phyloP scores from a whole-genome alignment of 1,284 basidiomycete species.

The Rhodotorula sp. region DNA sequence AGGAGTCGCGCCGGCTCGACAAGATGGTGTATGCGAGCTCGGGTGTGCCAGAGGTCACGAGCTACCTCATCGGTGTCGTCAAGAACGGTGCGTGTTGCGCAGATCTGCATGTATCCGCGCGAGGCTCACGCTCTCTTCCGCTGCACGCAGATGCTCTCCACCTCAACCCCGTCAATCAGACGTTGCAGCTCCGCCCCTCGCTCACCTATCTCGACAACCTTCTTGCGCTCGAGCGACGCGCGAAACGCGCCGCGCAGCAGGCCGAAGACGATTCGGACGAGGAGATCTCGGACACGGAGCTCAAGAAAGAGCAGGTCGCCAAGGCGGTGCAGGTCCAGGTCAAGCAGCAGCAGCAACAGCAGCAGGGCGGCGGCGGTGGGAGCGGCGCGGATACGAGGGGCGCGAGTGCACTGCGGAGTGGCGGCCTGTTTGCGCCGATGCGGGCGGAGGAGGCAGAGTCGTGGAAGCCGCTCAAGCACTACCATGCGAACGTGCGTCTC shows the following conservation, averaged over 20 bases:
- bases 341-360: conserved; percentile 29
- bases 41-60: conserved; percentile 47
- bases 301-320: conserved; percentile 42
- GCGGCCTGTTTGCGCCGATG: conserved; percentile 43
- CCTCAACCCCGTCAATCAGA: conserved; percentile 46
- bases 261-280: conserved; percentile 43
- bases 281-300: conserved; percentile 45
- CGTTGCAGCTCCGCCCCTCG: conserved; percentile 47
- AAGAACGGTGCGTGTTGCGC: conserved; percentile 40
- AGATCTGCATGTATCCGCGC: neutral
- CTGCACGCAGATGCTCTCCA: conserved; percentile 44
- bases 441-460: conserved; percentile 45
- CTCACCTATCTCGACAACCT: conserved; percentile 47
- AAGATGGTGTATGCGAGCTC: conserved; percentile 43
- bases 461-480: conserved; percentile 44
- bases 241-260: conserved; percentile 37
- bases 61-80: conserved; percentile 46
- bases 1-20: conserved; percentile 38
- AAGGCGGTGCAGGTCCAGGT: conserved; percentile 45
- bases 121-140: neutral
- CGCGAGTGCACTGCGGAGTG: conserved; percentile 23
- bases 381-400: conserved; percentile 10
- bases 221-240: conserved; percentile 39
- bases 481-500: conserved; percentile 42
- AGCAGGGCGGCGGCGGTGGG: conserved; percentile 5